Conservation (phyloP, 2,329 filamentous ascomycete species). For the Ceratocystis destructans region DNA sequence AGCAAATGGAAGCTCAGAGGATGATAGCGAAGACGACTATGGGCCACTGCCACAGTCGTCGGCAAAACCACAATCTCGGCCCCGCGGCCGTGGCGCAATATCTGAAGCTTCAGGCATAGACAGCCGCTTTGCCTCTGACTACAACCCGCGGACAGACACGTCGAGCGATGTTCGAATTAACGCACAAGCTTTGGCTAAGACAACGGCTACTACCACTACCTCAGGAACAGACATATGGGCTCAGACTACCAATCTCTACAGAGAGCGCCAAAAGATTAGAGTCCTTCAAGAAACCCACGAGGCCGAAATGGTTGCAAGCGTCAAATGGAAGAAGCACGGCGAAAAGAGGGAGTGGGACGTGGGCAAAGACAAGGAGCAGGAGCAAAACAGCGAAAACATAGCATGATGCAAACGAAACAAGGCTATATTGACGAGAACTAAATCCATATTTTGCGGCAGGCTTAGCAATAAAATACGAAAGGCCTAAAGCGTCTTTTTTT, state of each 20-base stretch:
- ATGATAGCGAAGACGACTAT: constrained; percentile 12
- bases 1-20: not conserved
- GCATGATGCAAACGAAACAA: not conserved
- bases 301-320: constrained; percentile 39
- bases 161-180: not conserved
- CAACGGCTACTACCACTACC: not conserved
- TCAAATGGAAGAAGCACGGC: constrained; percentile 58
- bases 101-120: constrained; percentile 57
- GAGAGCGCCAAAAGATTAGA: constrained; percentile 53
- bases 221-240: constrained; percentile 52
- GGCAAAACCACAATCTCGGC: constrained; percentile 25
- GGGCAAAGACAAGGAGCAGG: constrained; percentile 31
- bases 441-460: not conserved
- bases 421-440: not conserved
- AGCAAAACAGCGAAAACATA: not conserved
- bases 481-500: not conserved
- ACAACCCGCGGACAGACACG: constrained; percentile 42
- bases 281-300: constrained; percentile 37
- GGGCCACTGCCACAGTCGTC: constrained; percentile 8
- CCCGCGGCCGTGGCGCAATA: constrained; percentile 58
- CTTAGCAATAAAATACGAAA: not conserved
- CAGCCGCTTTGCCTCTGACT: constrained; percentile 57
- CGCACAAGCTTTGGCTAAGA: not conserved
- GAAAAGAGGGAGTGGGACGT: constrained; percentile 50
- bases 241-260: constrained; percentile 60